Base-by-base conservation (phyloP, 495 filamentous ascomycete genomes). In the Aspergillus kassunensis region DNA sequence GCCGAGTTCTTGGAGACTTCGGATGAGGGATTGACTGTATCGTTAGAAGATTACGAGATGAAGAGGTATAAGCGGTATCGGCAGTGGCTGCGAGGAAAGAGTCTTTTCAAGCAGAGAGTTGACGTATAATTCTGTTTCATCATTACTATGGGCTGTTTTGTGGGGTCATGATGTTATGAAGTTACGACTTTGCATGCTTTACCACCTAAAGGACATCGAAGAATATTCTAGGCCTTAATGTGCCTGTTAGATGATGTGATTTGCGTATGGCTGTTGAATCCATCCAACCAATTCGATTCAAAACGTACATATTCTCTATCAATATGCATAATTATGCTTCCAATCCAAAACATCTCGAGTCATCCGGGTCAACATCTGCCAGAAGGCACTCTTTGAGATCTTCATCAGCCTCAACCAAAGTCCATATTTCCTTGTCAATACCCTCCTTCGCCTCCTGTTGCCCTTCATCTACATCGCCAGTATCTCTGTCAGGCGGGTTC, bases 1-100 rank as follows among this genome's bases (percentile, higher is more conserved):
- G 73, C 68, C 10, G 87, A 93, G 40, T 89, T 90, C 61, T 65
- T 96, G 21, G 73, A 72, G 30, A 80, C 96, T 3, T 80, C 77
- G 13, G 89, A 93, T 20, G 88, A 96, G 55, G 88, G 89, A 8
- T 71, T 98, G 25, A 90, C 88, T n/a, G 92, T 97, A 13, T 83
- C 79, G 12, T 81, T 88, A 34, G 90, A 91, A 61, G 93, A 97
- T 66, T 74, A 80, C 41, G 72, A 75, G 29, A 97, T 93, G 77
- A 96, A 96, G 77, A 73, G 95, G 56, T 98, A 98, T 66, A 96
- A 91, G 69, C 89, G 91, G 0, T 98, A 98, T 68, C 74, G 84
- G 60, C 91, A 96, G 69, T 97, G 92, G 92, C 70, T 97, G 60
- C 78, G 84, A 55, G 91, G 91, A 13, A 96, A 96, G 75, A 91